Conservation (phyloP, 148 eudicot species). For the Cornus suecica region DNA sequence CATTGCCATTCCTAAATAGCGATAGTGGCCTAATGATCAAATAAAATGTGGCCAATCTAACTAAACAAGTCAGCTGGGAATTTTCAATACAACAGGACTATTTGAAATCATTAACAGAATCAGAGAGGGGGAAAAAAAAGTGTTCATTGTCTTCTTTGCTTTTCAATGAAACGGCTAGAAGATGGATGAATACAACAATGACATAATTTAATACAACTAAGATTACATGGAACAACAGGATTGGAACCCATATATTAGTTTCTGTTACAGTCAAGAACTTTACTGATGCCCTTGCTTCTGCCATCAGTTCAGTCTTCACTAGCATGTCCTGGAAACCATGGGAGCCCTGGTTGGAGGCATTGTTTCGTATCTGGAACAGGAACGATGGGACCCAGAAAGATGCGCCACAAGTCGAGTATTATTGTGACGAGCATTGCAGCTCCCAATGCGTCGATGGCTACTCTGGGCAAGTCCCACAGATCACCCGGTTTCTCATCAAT, state of each 20-base stretch:
- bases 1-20: too few relatives aligned
- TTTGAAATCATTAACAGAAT: not conserved
- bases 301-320: constrained; percentile 1
- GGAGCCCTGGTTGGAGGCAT: constrained; percentile 69
- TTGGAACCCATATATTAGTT: not conserved
- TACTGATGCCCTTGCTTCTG: not conserved
- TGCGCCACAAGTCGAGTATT: constrained; percentile 91
- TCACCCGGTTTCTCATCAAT: constrained; percentile 82
- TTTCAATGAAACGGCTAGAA: not conserved
- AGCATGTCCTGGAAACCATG: constrained; percentile 65
- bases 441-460: constrained; percentile 86
- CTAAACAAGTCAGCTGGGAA: not conserved
- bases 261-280: not conserved
- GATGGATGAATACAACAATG: not conserved
- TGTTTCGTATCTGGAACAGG: constrained; percentile 52
- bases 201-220: not conserved
- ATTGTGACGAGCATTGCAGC: constrained; percentile 98
- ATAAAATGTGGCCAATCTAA: too few relatives aligned
- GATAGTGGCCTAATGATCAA: too few relatives aligned
- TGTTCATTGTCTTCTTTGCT: not conserved
- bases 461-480: constrained; percentile 77
- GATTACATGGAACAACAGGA: constrained; percentile 6
- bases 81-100: not conserved
- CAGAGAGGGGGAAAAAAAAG: not conserved
- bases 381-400: constrained; percentile 84